A percentile compares a stretch with the other conserved stretches of the same genome.
Conservation (phyloP, 2,329 filamentous ascomycete species). For the Penicillium sp. region DNA sequence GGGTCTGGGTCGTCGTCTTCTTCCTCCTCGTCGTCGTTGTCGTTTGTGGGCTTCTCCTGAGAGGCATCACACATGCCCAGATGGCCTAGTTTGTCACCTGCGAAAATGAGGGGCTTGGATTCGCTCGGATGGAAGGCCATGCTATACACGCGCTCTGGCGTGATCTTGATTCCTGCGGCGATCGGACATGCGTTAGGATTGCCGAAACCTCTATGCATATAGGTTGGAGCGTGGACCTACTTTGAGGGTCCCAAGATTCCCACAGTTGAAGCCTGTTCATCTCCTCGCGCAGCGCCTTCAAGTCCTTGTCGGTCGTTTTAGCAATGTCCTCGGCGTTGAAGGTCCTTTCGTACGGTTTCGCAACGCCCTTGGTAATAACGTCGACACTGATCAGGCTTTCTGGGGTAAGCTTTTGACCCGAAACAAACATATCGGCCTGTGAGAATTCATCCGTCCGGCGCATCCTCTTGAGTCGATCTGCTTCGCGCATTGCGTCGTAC, state of each 20-base stretch:
- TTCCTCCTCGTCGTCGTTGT: conserved; percentile 65
- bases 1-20: conserved; percentile 61
- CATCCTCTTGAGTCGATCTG: conserved; percentile 59
- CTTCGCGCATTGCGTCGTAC: conserved; percentile 54
- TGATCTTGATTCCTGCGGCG: conserved; percentile 75
- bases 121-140: conserved; percentile 83
- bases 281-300: conserved; percentile 68
- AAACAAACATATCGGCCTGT: conserved; percentile 72
- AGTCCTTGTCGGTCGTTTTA: conserved; percentile 69
- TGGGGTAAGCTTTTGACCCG: conserved; percentile 68
- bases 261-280: conserved; percentile 78
- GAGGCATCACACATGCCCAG: conserved; percentile 81
- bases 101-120: conserved; percentile 84
- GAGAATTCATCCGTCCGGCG: conserved; percentile 65
- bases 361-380: conserved; percentile 60
- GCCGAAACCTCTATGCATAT: too few species aligned
- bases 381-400: conserved; percentile 61
- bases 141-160: conserved; percentile 79
- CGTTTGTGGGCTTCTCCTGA: conserved; percentile 49
- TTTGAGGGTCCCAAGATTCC: conserved; percentile 75
- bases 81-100: conserved; percentile 88
- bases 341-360: conserved; percentile 76
- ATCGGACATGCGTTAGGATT: background rate
- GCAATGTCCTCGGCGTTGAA: conserved; percentile 81
- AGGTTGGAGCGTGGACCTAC: conserved; percentile 46